Evolutionary conservation across 768 basidiomycete genomes (phyloP).

Genomic region (Leucocoprinus leucothites): DNA sequence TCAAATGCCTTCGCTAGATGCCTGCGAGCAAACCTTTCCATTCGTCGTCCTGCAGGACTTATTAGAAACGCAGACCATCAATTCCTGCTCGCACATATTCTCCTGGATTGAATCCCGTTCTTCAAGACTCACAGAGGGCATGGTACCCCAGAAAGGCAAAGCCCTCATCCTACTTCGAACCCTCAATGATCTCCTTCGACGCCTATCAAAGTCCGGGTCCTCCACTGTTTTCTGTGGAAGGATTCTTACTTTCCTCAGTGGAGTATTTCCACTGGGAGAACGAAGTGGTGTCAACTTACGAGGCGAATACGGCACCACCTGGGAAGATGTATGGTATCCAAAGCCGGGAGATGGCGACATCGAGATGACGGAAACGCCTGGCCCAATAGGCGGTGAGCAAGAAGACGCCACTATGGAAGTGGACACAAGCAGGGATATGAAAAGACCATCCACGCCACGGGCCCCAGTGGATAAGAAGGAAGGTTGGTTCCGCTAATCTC

Average conservation of each 20-base stretch:
- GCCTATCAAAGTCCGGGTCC: conserved; percentile 81
- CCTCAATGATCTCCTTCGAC: conserved; percentile 82
- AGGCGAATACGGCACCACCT: conserved; percentile 79
- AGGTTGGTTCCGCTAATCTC: no score
- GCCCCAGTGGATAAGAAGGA: conserved; percentile 51
- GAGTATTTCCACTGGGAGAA: conserved; percentile 85
- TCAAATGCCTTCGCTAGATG: conserved; percentile 47
- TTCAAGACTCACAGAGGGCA: conserved; percentile 64
- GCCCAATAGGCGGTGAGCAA: conserved; percentile 20
- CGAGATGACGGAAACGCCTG: conserved; percentile 20
- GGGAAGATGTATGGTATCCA: conserved; percentile 61
- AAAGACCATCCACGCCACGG: conserved; percentile 15
- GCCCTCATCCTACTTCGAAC: conserved; percentile 81
- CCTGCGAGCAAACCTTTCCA: conserved; percentile 74
- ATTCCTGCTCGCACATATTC: conserved; percentile 83
- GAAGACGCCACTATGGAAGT: conserved; percentile 58
- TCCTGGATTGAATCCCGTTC: conserved; percentile 82
- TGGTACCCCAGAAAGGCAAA: conserved; percentile 87
- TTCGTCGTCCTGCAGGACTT: conserved; percentile 77
- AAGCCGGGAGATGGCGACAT: conserved; percentile 24
- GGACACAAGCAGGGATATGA: conserved; percentile 42
- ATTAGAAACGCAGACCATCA: conserved; percentile 81
- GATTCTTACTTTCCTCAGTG: conserved; percentile 83
- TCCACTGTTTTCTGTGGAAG: conserved; percentile 88
- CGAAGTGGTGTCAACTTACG: conserved; percentile 89